Evolutionary conservation across 1,139 yeast species (phyloP).

Genomic region (Diutina sp.): DNA sequence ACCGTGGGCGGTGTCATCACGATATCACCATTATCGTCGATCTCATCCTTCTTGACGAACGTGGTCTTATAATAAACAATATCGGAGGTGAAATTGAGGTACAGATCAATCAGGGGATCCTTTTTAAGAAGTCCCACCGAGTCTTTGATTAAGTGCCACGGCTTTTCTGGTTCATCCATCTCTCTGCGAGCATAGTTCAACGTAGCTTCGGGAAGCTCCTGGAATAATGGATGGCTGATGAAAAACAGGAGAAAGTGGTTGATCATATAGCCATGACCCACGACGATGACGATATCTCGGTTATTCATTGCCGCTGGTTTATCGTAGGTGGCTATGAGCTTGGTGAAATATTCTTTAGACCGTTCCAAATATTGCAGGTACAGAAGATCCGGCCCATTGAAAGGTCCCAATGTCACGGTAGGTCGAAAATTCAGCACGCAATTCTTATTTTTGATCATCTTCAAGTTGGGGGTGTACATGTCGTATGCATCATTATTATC

Average conservation of each 20-base stretch:
- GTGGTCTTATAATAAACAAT: slow-evolving; percentile 34
- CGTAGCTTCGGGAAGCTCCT: slow-evolving; percentile 31
- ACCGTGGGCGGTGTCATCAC: not conserved
- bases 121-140: slow-evolving; percentile 18
- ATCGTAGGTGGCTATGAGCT: slow-evolving; percentile 32
- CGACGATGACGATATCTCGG: slow-evolving; percentile 26
- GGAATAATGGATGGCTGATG: slow-evolving; percentile 32
- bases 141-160: slow-evolving; percentile 24
- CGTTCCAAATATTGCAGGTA: slow-evolving; percentile 29
- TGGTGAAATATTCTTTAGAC: slow-evolving; percentile 29
- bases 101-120: slow-evolving; percentile 15
- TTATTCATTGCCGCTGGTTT: slow-evolving; percentile 21
- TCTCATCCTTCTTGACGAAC: slow-evolving; percentile 27
- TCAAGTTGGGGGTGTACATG: slow-evolving; percentile 35
- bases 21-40: slow-evolving; percentile 7
- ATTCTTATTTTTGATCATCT: slow-evolving; percentile 20
- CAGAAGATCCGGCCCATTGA: slow-evolving; percentile 30
- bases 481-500: slow-evolving; percentile 36
- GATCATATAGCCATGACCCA: slow-evolving; percentile 32
- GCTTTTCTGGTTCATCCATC: slow-evolving; percentile 9
- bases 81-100: slow-evolving; percentile 28
- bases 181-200: slow-evolving; percentile 21
- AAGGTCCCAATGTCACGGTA: slow-evolving; percentile 33
- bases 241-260: slow-evolving; percentile 29
- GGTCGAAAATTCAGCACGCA: slow-evolving; percentile 32